Percentiles rank a stretch among this genome's conserved stretches.
phyloP scores from a whole-genome alignment of 2,329 filamentous ascomycete species.

The Cordyceps farinosa region DNA sequence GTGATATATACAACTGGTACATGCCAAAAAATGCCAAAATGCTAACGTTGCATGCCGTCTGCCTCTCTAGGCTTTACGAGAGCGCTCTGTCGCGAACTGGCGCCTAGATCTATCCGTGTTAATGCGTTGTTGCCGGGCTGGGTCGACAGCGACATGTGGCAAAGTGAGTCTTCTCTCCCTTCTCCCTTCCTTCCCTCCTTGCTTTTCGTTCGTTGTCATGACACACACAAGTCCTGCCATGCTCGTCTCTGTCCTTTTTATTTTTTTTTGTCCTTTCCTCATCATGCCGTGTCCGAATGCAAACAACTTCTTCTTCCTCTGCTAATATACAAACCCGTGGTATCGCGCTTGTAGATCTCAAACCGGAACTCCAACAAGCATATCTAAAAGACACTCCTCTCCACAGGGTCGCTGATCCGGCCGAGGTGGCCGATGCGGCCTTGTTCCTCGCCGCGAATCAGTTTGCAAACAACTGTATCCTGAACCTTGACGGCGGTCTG shows the following conservation, averaged over 20 bases:
- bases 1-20: background rate
- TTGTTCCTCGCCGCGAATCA: conserved; percentile 72
- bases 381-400: conserved; percentile 55
- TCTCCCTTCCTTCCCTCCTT: background rate
- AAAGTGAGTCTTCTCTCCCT: conserved; percentile 47
- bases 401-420: conserved; percentile 61
- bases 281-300: background rate
- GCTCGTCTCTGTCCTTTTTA: background rate
- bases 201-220: background rate
- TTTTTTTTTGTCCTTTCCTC: background rate
- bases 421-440: conserved; percentile 79
- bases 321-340: conserved; percentile 39
- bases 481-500: conserved; percentile 82
- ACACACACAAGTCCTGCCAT: conserved; percentile 2
- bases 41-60: conserved; percentile 7
- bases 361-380: conserved; percentile 35
- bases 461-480: conserved; percentile 82
- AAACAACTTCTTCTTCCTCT: background rate
- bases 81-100: conserved; percentile 61
- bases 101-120: conserved; percentile 61
- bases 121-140: conserved; percentile 83
- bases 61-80: conserved; percentile 59
- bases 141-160: conserved; percentile 76
- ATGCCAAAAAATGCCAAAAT: background rate
- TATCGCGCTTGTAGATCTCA: conserved; percentile 31